phyloP scores from a whole-genome alignment of 2,329 filamentous ascomycete genomes.

The Fusarium setosum region DNA sequence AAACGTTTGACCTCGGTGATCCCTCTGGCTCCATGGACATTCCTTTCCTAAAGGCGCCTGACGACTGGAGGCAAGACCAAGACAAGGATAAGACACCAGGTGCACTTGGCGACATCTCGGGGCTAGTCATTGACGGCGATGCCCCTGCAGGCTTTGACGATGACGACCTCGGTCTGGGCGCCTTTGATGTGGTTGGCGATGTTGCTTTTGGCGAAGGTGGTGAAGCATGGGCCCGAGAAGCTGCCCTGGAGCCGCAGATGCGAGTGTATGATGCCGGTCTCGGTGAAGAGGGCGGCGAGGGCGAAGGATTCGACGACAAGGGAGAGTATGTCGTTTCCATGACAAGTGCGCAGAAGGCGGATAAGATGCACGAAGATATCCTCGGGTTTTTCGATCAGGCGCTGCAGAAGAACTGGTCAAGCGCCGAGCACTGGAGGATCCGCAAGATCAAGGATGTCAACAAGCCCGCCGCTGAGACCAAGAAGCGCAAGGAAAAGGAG shows the following conservation, averaged over 20 bases:
- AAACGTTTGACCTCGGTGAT: conserved; percentile 91
- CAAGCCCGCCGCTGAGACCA: conserved; percentile 71
- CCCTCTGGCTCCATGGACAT: conserved; percentile 87
- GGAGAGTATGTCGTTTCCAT: conserved; percentile 85
- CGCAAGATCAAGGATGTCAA: conserved; percentile 85
- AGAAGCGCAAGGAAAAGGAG: conserved; percentile 92
- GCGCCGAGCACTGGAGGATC: conserved; percentile 99
- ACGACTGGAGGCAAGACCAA: conserved; percentile 82
- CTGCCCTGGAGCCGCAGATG: conserved; percentile 86
- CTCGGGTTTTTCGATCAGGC: conserved; percentile 98
- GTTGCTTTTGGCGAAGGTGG: conserved; percentile 95
- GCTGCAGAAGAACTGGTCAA: conserved; percentile 96
- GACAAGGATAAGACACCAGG: conserved; percentile 70
- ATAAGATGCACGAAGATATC: conserved; percentile 88
- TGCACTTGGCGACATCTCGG: conserved; percentile 74
- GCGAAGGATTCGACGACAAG: conserved; percentile 61
- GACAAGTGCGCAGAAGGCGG: conserved; percentile 71
- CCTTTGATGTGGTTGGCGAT: conserved; percentile 77
- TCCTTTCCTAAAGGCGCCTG: conserved; percentile 88
- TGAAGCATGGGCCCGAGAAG: conserved; percentile 93
- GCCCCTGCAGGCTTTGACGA: conserved; percentile 79
- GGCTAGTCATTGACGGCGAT: conserved; percentile 87
- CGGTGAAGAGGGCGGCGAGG: conserved; percentile 64
- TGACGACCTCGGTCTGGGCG: conserved; percentile 79
- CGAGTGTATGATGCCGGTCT: conserved; percentile 76